Percentiles rank a stretch among this genome's conserved stretches.
These are phyloP conservation scores for Beta vulgaris DNA, from an alignment of 148 eudicot genomes.

Conservation along the genomic window DNA sequence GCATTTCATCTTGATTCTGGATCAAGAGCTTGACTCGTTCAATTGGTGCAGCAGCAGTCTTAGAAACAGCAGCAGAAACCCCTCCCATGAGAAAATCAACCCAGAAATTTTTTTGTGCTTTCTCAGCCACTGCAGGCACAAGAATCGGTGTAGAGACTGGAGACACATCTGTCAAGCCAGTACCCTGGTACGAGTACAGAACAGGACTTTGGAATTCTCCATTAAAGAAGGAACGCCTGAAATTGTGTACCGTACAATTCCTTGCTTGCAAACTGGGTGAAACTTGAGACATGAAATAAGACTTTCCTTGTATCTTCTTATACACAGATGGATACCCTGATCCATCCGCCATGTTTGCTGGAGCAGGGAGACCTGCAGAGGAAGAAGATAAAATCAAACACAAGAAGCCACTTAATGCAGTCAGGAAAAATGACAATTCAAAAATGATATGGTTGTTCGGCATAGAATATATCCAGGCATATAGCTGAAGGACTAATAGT, in stretches of 20 bases:
- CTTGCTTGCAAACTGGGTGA: slow-evolving; percentile 37
- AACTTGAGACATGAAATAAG: slow-evolving; percentile 37
- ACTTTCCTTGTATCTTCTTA: slow-evolving; percentile 43
- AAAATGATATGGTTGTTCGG: not conserved
- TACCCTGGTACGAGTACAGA: slow-evolving; percentile 18
- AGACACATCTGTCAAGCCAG: slow-evolving; percentile 26
- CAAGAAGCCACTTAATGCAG: not conserved
- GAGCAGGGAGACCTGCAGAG: slow-evolving; percentile 28
- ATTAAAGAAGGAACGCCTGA: slow-evolving; percentile 28
- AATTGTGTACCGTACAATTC: slow-evolving; percentile 23
- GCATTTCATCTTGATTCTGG: slow-evolving; percentile 83
- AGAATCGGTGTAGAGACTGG: slow-evolving; percentile 36
- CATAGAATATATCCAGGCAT: not conserved
- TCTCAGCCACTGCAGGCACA: slow-evolving; percentile 49
- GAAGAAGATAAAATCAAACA: not conserved
- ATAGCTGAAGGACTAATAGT: no score
- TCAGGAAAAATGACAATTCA: not conserved
- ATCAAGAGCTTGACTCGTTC: slow-evolving; percentile 75
- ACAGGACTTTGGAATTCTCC: slow-evolving; percentile 36
- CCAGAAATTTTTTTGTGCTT: slow-evolving; percentile 36
- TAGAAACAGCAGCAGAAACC: slow-evolving; percentile 70
- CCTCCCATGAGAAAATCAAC: slow-evolving; percentile 76
- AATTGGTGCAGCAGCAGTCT: slow-evolving; percentile 79
- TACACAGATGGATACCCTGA: slow-evolving; percentile 39
- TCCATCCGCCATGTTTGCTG: slow-evolving; percentile 45